phyloP scores from a whole-genome alignment of 176 grass and related monocot genomes.

The Musa schizocarpa region DNA sequence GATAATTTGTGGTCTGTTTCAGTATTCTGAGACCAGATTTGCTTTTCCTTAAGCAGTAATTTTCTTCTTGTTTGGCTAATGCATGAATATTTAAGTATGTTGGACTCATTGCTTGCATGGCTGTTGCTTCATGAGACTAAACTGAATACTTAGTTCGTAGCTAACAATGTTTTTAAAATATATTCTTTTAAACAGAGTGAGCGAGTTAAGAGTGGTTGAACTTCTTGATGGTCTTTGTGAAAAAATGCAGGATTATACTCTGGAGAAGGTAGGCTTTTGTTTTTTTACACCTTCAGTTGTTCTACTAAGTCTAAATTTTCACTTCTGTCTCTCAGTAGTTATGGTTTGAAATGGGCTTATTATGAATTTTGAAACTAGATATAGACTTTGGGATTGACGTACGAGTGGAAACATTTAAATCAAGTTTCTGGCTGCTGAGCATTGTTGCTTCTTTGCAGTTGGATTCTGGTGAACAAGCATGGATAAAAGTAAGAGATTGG shows the following conservation, averaged over 20 bases:
- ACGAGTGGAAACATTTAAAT: not conserved
- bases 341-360: not conserved
- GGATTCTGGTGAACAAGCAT: slow-evolving; percentile 57
- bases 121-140: slow-evolving; percentile 7
- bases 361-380: too few species aligned
- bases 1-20: not conserved
- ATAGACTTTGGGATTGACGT: too few species aligned
- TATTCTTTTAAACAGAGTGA: slow-evolving; percentile 43
- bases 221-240: slow-evolving; percentile 93
- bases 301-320: not conserved
- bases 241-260: slow-evolving; percentile 94
- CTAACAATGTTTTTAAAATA: slow-evolving; percentile 19
- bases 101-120: not conserved
- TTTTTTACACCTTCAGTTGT: not conserved
- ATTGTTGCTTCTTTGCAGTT: slow-evolving; percentile 35
- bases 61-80: not conserved
- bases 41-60: not conserved
- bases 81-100: not conserved
- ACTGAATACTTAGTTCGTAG: not conserved
- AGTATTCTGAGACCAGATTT: not conserved
- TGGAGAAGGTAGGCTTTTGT: slow-evolving; percentile 45
- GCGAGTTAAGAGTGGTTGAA: slow-evolving; percentile 86
- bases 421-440: slow-evolving; percentile 15
- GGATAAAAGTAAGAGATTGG: slow-evolving; percentile 82
- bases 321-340: not conserved